Evolutionary conservation across 2,329 filamentous ascomycete species (phyloP), one percentile per base, ranked within the genome.

Genomic region (Ophiocordyceps camponoti-rufipedis): DNA sequence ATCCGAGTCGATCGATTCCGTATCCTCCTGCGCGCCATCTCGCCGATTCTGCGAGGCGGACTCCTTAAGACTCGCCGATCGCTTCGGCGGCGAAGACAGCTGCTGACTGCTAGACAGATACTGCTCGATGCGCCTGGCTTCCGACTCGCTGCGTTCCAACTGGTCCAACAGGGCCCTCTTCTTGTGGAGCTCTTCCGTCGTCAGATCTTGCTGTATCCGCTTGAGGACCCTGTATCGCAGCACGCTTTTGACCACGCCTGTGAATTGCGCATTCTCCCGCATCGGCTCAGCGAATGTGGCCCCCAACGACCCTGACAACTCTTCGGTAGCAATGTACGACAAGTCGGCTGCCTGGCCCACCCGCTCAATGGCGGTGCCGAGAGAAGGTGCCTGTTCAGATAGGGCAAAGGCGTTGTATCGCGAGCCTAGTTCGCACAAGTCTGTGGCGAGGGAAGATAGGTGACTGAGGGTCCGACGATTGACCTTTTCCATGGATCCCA

Each of bases 231-330:
- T 74, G 59, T 95, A 98, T 51, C 85, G 78, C 46, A 98, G 68
- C 32, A 98, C 89, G 52, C 71, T 84, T 40, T 88, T 78, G 4
- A 98, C 91, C 1, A 98, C 86, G 11, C 91, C 85, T 0, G 91
- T 91, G 60, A 98, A 98, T 57, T 98, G 91, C 12, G 91, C 88
- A 55, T 87, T 94, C 64, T 98, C 91, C 46, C 93, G 78, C 86
- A 98, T 95, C 0, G 91, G 91, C 58, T 98, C 93, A 0, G 93
- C 87, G 58, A 98, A 98, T 52, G 79, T 91, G 32, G 89, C 88
- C 18, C 88, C 88, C n/a, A 98, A 67, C 0, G 83, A 82, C 2
- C 78, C 79, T 0, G 88, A 88, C 3, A 98, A 69, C 58, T 98
- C 91, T 55, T 94, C 85, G 0, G 89, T 96, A 10, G 85, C 87